Base-by-base conservation (phyloP, 139 green algal genomes). In the Coelastrella sp. region DNA sequence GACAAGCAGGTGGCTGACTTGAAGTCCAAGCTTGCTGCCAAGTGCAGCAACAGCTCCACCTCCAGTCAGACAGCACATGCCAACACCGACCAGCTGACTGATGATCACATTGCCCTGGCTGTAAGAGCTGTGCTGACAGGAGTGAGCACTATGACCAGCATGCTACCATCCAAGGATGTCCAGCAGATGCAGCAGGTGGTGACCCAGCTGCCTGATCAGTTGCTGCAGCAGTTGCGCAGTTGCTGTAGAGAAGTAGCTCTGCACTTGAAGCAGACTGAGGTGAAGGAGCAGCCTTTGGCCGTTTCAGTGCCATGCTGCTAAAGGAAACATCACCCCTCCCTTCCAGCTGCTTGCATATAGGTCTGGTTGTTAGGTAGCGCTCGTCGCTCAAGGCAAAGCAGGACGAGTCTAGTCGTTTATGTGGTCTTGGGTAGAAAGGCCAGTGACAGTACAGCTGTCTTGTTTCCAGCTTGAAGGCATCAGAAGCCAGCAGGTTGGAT, bases 301-400 rank as follows among this genome's bases (percentile, higher is more conserved):
- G 83, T 90, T 23, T 59, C 62, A 23, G 86, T 90, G 57, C 77
- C 81, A 40, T 90, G 86, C 86, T 90, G 86, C 81, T 90, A 66
- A 30, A n/a, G n/a, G n/a, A n/a, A n/a, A n/a, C n/a, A n/a, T n/a
- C n/a, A n/a, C n/a, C n/a, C n/a, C n/a, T n/a, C n/a, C n/a, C n/a
- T n/a, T n/a, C n/a, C n/a, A n/a, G n/a, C n/a, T n/a, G n/a, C n/a
- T n/a, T n/a, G n/a, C n/a, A n/a, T n/a, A n/a, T n/a, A n/a, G n/a
- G n/a, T n/a, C n/a, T n/a, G n/a, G n/a, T n/a, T n/a, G n/a, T n/a
- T n/a, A n/a, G n/a, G n/a, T n/a, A n/a, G n/a, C n/a, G n/a, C n/a
- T n/a, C n/a, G n/a, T n/a, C n/a, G n/a, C n/a, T n/a, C n/a, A n/a
- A n/a, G n/a, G n/a, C n/a, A n/a, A n/a, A n/a, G n/a, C n/a, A n/a